phyloP scores from a whole-genome alignment of 257 asterid species.

The Penstemon newberryi region DNA sequence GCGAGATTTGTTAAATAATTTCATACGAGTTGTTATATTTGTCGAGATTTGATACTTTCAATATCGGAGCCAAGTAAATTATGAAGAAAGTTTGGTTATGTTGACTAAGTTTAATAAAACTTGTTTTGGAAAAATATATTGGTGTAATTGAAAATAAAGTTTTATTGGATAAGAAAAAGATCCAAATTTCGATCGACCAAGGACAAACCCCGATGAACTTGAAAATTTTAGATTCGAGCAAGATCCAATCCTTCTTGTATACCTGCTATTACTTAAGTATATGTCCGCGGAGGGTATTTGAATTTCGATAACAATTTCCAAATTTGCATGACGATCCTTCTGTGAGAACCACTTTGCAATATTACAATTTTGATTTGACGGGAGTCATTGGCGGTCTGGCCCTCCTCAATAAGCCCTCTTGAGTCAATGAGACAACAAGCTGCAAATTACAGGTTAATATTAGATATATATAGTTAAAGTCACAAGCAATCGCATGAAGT shows the following conservation, averaged over 20 bases:
- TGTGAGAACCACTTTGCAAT: neutral
- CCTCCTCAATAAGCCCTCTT: conserved; percentile 85
- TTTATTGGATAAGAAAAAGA: too few species aligned
- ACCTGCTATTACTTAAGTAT: neutral
- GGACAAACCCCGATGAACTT: too few species aligned
- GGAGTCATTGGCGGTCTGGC: conserved; percentile 37
- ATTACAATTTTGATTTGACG: conserved; percentile 53
- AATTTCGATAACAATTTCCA: neutral
- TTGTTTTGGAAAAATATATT: too few species aligned
- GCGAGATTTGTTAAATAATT: too few species aligned
- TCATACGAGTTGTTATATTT: too few species aligned
- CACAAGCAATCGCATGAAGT: neutral
- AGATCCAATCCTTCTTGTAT: neutral
- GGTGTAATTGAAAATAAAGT: too few species aligned
- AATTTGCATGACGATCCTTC: conserved; percentile 7
- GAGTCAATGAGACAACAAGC: conserved; percentile 76
- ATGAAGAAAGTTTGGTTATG: too few species aligned
- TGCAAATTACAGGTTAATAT: conserved; percentile 30
- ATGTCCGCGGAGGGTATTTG: neutral
- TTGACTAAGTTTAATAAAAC: too few species aligned
- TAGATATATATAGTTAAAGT: neutral
- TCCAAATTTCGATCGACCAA: too few species aligned
- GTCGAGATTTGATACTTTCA: too few species aligned
- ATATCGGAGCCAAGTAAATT: too few species aligned
- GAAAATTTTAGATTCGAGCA: too few species aligned